A percentile compares a stretch with the other conserved stretches of the same genome.
Evolutionary conservation across 2,329 filamentous ascomycete species (phyloP).

Genomic region (Fusarium zealandicum): DNA sequence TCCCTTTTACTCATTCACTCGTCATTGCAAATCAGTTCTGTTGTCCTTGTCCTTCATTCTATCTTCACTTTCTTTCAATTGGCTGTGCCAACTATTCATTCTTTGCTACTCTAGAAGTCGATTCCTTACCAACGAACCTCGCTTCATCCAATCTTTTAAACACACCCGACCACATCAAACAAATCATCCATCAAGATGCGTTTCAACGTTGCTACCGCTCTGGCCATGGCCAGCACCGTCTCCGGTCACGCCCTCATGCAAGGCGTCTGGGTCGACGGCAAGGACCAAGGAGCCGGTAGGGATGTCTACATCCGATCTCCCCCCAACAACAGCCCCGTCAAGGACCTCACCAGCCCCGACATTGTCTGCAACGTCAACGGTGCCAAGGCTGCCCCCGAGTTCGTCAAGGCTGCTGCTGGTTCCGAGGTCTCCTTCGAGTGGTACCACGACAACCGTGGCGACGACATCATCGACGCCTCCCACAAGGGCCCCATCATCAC

Average conservation of each 20-base stretch:
- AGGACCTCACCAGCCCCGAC: conserved; percentile 52
- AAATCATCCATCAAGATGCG: conserved; percentile 44
- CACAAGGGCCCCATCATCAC: conserved; percentile 62
- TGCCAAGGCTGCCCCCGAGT: conserved; percentile 46
- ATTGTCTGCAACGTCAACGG: conserved; percentile 56
- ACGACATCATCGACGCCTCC: conserved; percentile 61
- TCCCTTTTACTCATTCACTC: conserved; percentile 30
- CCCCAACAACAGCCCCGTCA: conserved; percentile 52
- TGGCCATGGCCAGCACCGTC: conserved; percentile 49
- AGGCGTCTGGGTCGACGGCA: conserved; percentile 56
- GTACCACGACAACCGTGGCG: conserved; percentile 57
- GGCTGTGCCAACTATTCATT: conserved; percentile 43
- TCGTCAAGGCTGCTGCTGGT: conserved; percentile 55
- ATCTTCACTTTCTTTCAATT: conserved; percentile 41
- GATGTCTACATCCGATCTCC: conserved; percentile 54
- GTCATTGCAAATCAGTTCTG: conserved; percentile 36
- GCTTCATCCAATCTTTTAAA: conserved; percentile 38
- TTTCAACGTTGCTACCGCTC: conserved; percentile 43
- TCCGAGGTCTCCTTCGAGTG: conserved; percentile 58
- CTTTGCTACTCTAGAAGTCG: conserved; percentile 34
- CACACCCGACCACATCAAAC: conserved; percentile 12
- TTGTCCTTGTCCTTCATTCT: conserved; percentile 26
- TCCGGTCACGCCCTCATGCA: conserved; percentile 57
- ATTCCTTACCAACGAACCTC: conserved; percentile 23
- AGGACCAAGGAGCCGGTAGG: conserved; percentile 52